phyloP scores from a whole-genome alignment of 441 rosid genomes.

The Populus hybrid region DNA sequence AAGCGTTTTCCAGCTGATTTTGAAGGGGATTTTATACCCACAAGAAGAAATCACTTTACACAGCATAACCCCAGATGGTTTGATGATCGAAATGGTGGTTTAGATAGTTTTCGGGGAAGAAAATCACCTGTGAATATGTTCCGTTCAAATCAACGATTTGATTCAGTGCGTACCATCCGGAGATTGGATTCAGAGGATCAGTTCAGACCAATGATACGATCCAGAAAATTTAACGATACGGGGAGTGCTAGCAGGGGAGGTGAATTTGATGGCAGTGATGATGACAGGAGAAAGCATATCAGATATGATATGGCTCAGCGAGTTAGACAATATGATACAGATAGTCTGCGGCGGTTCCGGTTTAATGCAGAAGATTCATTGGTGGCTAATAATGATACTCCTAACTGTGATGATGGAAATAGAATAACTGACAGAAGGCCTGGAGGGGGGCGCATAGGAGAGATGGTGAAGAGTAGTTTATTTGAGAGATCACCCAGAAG shows the following conservation, averaged over 20 bases:
- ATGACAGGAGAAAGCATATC: conserved; percentile 26
- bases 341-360: conserved; percentile 21
- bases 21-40: conserved; percentile 26
- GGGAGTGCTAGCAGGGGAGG: conserved; percentile 25
- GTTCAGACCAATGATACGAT: conserved; percentile 14
- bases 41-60: conserved; percentile 22
- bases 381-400: conserved; percentile 20
- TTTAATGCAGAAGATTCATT: background rate
- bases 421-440: conserved; percentile 10
- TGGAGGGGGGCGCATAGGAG: conserved; percentile 15
- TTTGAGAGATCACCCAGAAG: background rate
- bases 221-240: conserved; percentile 27
- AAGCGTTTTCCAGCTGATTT: conserved; percentile 36
- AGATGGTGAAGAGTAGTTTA: conserved; percentile 12
- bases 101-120: conserved; percentile 37
- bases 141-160: conserved; percentile 33
- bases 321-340: conserved; percentile 28
- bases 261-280: conserved; percentile 28
- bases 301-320: conserved; percentile 33
- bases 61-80: conserved; percentile 27
- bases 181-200: conserved; percentile 27
- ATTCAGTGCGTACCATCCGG: conserved; percentile 24
- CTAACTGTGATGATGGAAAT: conserved; percentile 8
- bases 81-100: conserved; percentile 34
- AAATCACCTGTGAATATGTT: conserved; percentile 35